Percentiles rank a stretch among this genome's conserved stretches.
Evolutionary conservation across 257 asterid genomes (phyloP).

Genomic region (Solanum lignicaule): DNA sequence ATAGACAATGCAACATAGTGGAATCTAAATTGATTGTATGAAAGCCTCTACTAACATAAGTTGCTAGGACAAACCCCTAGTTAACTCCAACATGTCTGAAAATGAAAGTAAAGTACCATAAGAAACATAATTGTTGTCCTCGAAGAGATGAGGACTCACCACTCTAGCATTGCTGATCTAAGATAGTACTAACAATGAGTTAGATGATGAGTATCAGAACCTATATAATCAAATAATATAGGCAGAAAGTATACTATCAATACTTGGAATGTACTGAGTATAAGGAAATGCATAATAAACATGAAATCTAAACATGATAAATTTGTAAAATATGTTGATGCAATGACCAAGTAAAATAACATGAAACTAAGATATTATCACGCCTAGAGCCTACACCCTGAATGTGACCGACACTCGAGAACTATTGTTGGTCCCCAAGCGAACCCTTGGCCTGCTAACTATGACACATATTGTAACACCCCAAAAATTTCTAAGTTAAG

Average conservation of each 20-base stretch:
- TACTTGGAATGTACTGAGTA: not conserved
- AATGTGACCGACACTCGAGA: not conserved
- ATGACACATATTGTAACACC: not conserved
- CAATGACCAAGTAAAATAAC: not conserved
- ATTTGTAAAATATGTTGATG: not conserved
- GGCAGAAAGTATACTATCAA: not conserved
- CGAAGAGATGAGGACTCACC: not conserved
- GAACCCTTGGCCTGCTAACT: not conserved
- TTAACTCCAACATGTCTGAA: too few species aligned
- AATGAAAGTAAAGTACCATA: too few species aligned
- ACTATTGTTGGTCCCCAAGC: not conserved
- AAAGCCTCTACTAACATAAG: too few species aligned
- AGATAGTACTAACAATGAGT: not conserved
- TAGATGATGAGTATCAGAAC: not conserved
- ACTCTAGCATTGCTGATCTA: not conserved
- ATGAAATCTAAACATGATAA: not conserved
- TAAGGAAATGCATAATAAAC: not conserved
- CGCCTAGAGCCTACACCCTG: not conserved
- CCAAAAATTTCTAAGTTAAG: not conserved
- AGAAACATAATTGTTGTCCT: too few species aligned
- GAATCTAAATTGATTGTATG: too few species aligned
- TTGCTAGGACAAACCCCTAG: too few species aligned
- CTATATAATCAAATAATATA: not conserved
- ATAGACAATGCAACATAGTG: too few species aligned
- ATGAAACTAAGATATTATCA: not conserved